These are phyloP conservation scores for Kodamaea hsintzibuensis DNA, from an alignment of 805 yeast species.

Conservation along the genomic window DNA sequence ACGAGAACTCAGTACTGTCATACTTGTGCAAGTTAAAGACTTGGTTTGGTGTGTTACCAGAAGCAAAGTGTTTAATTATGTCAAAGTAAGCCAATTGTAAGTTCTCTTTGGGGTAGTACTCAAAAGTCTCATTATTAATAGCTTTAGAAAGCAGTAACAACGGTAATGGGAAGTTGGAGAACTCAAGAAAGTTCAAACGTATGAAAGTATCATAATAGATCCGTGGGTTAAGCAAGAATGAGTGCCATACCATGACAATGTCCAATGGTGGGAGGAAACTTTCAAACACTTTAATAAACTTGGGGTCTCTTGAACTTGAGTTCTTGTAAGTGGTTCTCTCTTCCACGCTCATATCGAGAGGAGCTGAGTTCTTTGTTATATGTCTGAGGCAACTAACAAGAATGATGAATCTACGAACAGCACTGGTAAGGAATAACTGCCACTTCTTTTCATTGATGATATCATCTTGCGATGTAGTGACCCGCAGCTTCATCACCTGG, in stretches of 20 bases:
- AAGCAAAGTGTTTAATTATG: slow-evolving; percentile 4
- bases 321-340: slow-evolving; percentile 6
- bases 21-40: slow-evolving; percentile 2
- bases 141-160: slow-evolving; percentile 10
- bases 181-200: slow-evolving; percentile 16
- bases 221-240: slow-evolving; percentile 22
- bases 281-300: background rate
- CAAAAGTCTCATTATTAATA: slow-evolving; percentile 15
- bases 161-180: slow-evolving; percentile 22
- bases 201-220: slow-evolving; percentile 16
- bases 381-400: slow-evolving; percentile 18
- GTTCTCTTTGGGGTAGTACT: slow-evolving; percentile 11
- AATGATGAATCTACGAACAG: slow-evolving; percentile 23
- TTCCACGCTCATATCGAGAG: background rate
- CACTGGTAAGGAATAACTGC: slow-evolving; percentile 25
- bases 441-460: slow-evolving; percentile 15
- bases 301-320: background rate
- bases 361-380: background rate
- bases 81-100: slow-evolving; percentile 9
- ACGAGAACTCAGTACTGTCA: slow-evolving; percentile 7
- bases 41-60: slow-evolving; percentile 6
- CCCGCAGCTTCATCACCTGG: slow-evolving; percentile 16
- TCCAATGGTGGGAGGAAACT: slow-evolving; percentile 23
- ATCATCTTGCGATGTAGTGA: slow-evolving; percentile 7
- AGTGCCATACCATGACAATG: slow-evolving; percentile 25